phyloP scores from a whole-genome alignment of 2,329 filamentous ascomycete species.

The Exserohilum rostratum region DNA sequence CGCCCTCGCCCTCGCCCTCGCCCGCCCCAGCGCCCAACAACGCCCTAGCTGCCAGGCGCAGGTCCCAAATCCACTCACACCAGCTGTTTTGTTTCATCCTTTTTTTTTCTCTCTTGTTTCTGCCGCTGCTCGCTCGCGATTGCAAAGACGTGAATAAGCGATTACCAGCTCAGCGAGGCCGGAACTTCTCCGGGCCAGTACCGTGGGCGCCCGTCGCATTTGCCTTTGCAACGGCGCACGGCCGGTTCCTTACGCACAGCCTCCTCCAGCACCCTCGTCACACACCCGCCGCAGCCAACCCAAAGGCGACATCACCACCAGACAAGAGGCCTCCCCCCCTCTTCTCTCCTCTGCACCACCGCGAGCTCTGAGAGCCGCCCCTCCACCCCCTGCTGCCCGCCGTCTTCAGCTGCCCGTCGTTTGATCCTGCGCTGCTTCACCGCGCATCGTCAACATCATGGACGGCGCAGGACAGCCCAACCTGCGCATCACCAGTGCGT shows the following conservation, averaged over 20 bases:
- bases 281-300: slow-evolving; percentile 22
- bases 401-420: not conserved
- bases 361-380: slow-evolving; percentile 45
- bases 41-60: slow-evolving; percentile 5
- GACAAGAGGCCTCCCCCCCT: slow-evolving; percentile 5
- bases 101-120: not conserved
- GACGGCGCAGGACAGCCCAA: slow-evolving; percentile 69
- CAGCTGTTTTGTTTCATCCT: not conserved
- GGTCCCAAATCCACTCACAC: not conserved
- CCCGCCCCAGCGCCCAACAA: slow-evolving; percentile 1
- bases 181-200: slow-evolving; percentile 20
- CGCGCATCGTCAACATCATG: slow-evolving; percentile 53
- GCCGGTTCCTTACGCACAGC: slow-evolving; percentile 34
- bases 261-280: slow-evolving; percentile 35
- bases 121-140: slow-evolving; percentile 16
- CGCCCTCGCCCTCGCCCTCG: not conserved
- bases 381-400: not conserved
- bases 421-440: slow-evolving; percentile 7
- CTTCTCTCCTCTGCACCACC: slow-evolving; percentile 3
- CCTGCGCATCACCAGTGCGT: slow-evolving; percentile 88
- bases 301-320: slow-evolving; percentile 12
- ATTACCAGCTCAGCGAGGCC: slow-evolving; percentile 16
- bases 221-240: slow-evolving; percentile 35
- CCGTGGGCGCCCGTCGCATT: slow-evolving; percentile 25
- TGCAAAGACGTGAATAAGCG: slow-evolving; percentile 31